Evolutionary conservation across 495 filamentous ascomycete species (phyloP).

Genomic region (Penicillium angulare): DNA sequence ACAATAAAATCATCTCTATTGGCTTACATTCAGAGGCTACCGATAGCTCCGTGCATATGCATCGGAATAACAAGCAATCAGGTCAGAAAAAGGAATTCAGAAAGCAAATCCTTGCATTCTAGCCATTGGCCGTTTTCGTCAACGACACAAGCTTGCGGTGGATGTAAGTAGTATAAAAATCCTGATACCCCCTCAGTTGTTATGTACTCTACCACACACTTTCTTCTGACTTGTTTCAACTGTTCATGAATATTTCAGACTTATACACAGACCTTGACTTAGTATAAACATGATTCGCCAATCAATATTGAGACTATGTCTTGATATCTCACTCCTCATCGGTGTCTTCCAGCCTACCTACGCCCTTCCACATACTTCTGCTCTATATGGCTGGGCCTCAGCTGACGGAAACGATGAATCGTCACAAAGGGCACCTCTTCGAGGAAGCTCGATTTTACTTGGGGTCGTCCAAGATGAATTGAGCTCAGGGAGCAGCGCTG

Average conservation of each 20-base stretch:
- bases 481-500: background rate
- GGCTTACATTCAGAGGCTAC: no score
- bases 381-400: background rate
- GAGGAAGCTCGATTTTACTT: background rate
- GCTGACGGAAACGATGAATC: constrained; percentile 2
- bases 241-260: background rate
- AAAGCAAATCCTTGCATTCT: no score
- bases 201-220: no score
- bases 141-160: no score
- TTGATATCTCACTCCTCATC: background rate
- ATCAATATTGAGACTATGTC: background rate
- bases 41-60: no score
- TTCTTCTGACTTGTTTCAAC: no score
- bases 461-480: constrained; percentile 1
- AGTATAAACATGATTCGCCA: background rate
- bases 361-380: background rate
- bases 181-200: no score
- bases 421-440: background rate
- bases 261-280: background rate
- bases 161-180: no score
- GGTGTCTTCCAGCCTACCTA: background rate
- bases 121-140: no score
- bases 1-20: no score
- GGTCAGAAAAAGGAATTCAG: no score
- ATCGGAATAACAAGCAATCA: no score